Base-by-base conservation (phyloP, 1,284 basidiomycete species). In the Pisolithus thermaeus region DNA sequence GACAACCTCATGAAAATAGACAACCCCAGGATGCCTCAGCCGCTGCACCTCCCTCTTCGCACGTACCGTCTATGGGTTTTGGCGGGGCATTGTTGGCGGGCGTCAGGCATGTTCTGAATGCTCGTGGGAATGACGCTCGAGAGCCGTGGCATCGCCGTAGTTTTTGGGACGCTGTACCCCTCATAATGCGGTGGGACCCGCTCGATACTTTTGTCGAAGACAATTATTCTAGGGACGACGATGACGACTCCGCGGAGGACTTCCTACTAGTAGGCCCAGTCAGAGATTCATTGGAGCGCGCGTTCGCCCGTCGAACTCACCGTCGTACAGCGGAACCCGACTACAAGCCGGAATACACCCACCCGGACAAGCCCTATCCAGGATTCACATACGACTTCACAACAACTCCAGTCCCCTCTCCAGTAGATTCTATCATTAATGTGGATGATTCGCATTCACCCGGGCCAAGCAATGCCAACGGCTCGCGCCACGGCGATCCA, bases 351-450 rank as follows among this genome's bases (percentile, higher is more conserved):
- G 70, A 70, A 11, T 89, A 81, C 64, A 90, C 87, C 0, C 87
- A 90, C 61, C 77, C 83, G 2, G 61, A 63, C 8, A 68, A 66
- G 11, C 68, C 77, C 4, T 68, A 74, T 18, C 66, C 80, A 32
- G 85, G 84, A 3, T 90, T 84, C 61, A 79, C 81, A 0, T 76
- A 75, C 59, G 77, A 86, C 60, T 88, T 90, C 63, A 74, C 74
- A 1, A 69, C 73, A 14, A 36, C 49, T 35, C 40, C 56, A 1
- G 14, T 52, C 1, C 36, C 61, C 14, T 46, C 58, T 7, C 39
- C 59, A 7, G 11, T 61, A n/a, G 48, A 55, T 25, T 42, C 66
- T 23, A 57, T 39, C 63, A 62, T 65, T 20, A 67, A 67, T 30
- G 65, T 72, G 4, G 50, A 54, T 23, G 53, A 51, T 28, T 28